Base-by-base conservation (phyloP, 768 basidiomycete genomes). In the Baorangia bicolor region DNA sequence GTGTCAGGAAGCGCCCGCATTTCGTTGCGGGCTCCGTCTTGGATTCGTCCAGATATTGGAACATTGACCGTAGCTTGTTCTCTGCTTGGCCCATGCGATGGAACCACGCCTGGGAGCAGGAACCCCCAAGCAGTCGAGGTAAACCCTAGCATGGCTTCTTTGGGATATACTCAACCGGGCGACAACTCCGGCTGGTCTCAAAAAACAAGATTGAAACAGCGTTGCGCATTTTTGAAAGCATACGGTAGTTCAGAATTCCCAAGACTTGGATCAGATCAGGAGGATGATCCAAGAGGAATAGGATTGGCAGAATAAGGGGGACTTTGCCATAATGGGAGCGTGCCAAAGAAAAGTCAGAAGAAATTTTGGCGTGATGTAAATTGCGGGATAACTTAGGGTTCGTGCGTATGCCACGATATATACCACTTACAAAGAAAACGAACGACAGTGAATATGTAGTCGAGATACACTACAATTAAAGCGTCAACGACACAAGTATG, bases 401-500 rank as follows among this genome's bases (percentile, higher is more conserved):
- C 23, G 16, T 16, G n/a, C n/a, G n/a, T n/a, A n/a, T n/a, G n/a
- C n/a, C n/a, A n/a, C n/a, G n/a, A n/a, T n/a, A n/a, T n/a, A n/a
- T n/a, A n/a, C n/a, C n/a, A n/a, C 30, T 5, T 14, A 14, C n/a
- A 28, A 47, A 33, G 34, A 25, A 35, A 48, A 35, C 18, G 34
- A 48, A 35, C 25, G 34, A 37, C 34, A 13, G 11, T 12, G 18
- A 25, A 9, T 25, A 9, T 4, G 16, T 23, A 40, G 23, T 33
- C 16, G 31, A 42, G 28, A 14, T 28, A 55, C 13, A 31, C 49
- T 55, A 43, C 16, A 10, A 37, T 43, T n/a, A 28, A 39, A 43
- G 64, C 40, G 61, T 64, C 41, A 65, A 67, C 44, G 18, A 35
- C 14, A 18, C 18, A 10, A 45, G 9, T 16, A 5, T 46, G 13